These are phyloP conservation scores for Hyphopichia khmerensis DNA, from an alignment of 1,139 yeast species.

Conservation along the genomic window DNA sequence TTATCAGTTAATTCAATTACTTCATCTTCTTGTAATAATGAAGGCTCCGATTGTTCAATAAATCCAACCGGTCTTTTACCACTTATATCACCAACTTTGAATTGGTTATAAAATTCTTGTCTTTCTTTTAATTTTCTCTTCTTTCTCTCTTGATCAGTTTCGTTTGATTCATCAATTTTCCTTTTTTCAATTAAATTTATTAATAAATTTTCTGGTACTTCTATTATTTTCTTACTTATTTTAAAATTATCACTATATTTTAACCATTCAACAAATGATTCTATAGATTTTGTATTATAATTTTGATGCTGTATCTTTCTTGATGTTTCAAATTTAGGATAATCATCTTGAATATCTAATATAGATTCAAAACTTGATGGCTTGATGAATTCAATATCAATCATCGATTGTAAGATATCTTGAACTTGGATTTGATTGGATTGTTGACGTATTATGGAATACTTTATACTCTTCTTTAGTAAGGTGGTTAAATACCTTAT, in stretches of 20 bases:
- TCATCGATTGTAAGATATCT: slow-evolving; percentile 56
- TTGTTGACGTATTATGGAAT: slow-evolving; percentile 11
- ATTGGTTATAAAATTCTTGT: slow-evolving; percentile 43
- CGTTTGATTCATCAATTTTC: slow-evolving; percentile 28
- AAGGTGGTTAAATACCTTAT: slow-evolving; percentile 53
- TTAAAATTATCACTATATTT: slow-evolving; percentile 26
- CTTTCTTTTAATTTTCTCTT: slow-evolving; percentile 23
- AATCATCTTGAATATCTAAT: slow-evolving; percentile 15
- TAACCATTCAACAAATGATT: slow-evolving; percentile 39
- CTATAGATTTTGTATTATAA: slow-evolving; percentile 40
- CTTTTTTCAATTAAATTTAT: slow-evolving; percentile 41
- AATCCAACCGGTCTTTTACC: slow-evolving; percentile 6
- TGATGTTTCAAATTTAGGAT: slow-evolving; percentile 8
- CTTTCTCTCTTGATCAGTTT: slow-evolving; percentile 27
- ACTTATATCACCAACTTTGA: slow-evolving; percentile 15
- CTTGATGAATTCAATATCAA: slow-evolving; percentile 51
- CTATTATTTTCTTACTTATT: slow-evolving; percentile 26
- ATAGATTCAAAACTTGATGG: slow-evolving; percentile 28
- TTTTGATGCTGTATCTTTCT: slow-evolving; percentile 10
- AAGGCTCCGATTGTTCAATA: neutral
- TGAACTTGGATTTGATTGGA: slow-evolving; percentile 38
- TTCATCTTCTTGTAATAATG: slow-evolving; percentile 17
- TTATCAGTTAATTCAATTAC: slow-evolving; percentile 21
- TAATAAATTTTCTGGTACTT: slow-evolving; percentile 31
- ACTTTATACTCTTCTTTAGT: slow-evolving; percentile 37